Percentiles rank a stretch among this genome's conserved stretches.
These are phyloP conservation scores for Xylaria sp. DNA, from an alignment of 495 filamentous ascomycete species.

Conservation along the genomic window DNA sequence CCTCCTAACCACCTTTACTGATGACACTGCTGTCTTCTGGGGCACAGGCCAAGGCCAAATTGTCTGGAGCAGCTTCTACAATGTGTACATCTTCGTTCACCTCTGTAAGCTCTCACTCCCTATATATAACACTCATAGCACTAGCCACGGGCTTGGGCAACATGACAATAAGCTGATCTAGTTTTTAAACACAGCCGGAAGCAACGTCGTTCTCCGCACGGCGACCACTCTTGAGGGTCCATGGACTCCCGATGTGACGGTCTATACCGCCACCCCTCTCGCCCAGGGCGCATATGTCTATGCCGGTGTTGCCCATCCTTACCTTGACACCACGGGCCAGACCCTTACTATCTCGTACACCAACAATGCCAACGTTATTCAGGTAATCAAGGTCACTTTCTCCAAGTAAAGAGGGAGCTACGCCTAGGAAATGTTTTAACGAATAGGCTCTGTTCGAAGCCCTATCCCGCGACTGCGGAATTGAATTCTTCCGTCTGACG, in stretches of 20 bases:
- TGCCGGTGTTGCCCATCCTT: constrained; percentile 1
- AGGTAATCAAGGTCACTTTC: constrained; percentile 1
- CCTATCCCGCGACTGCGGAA: not conserved
- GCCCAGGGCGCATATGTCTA: not conserved
- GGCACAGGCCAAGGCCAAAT: not conserved
- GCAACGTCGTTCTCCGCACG: not conserved
- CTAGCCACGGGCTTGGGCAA: not conserved
- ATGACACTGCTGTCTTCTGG: not conserved
- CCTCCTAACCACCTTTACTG: not conserved
- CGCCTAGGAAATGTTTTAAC: not conserved
- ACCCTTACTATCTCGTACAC: constrained; percentile 1
- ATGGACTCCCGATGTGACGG: not conserved
- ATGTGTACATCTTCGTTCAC: not conserved
- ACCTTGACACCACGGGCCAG: not conserved
- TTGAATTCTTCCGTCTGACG: not conserved
- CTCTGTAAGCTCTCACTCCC: not conserved
- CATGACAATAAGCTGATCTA: not conserved
- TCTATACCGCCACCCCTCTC: not conserved
- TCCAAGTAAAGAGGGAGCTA: not conserved
- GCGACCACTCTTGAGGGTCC: not conserved
- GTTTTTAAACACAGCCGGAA: not conserved
- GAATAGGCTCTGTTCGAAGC: not conserved
- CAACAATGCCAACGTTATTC: not conserved
- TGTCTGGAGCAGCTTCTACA: not conserved
- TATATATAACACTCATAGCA: too few relatives aligned